A percentile compares a stretch with the other conserved stretches of the same genome.
Conservation (phyloP, 2,329 filamentous ascomycete species). For the Claviceps sp. region DNA sequence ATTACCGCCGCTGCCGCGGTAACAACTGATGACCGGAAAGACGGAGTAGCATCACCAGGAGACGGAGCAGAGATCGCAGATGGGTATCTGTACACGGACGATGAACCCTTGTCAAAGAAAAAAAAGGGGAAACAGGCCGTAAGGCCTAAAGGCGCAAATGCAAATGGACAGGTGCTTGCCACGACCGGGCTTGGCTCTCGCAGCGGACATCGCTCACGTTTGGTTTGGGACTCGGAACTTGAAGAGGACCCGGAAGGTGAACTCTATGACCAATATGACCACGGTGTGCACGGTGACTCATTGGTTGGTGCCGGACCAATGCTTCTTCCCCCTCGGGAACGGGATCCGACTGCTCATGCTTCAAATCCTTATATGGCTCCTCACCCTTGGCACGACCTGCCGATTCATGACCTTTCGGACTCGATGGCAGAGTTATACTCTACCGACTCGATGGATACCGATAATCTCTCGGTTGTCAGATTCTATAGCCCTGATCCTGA, state of each 20-base stretch:
- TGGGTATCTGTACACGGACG: slow-evolving; percentile 14
- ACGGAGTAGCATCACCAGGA: slow-evolving; percentile 2
- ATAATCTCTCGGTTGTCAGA: too few species aligned
- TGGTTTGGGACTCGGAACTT: slow-evolving; percentile 2
- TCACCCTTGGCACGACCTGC: too few species aligned
- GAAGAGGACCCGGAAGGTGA: not conserved
- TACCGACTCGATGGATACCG: too few species aligned
- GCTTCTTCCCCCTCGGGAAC: too few species aligned
- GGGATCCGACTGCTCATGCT: too few species aligned
- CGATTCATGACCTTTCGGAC: too few species aligned
- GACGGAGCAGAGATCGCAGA: not conserved
- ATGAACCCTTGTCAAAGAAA: slow-evolving; percentile 16
- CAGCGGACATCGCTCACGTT: not conserved
- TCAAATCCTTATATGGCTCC: too few species aligned
- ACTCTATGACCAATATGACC: too few species aligned
- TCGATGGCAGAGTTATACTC: too few species aligned
- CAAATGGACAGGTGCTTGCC: not conserved
- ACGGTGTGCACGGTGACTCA: not conserved
- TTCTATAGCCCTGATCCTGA: not conserved
- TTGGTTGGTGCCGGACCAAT: not conserved
- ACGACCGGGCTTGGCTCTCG: too few species aligned
- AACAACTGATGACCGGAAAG: slow-evolving; percentile 7
- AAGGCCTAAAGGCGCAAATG: not conserved
- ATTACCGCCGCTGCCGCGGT: slow-evolving; percentile 14
- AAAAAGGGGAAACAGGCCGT: slow-evolving; percentile 8